Conservation (phyloP, 257 asterid species). For the Jasminum sambac region DNA sequence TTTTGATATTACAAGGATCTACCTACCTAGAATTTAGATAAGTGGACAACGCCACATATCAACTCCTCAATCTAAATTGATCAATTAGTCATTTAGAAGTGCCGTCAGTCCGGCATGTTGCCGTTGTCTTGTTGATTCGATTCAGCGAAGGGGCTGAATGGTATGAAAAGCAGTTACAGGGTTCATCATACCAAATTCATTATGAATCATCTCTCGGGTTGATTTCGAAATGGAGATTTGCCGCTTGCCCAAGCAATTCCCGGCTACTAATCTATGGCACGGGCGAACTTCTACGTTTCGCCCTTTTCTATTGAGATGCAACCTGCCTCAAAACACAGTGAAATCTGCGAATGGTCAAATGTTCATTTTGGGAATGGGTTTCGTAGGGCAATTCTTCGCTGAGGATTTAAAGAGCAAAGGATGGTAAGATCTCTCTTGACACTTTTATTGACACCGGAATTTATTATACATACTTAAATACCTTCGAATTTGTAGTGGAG, state of each 20-base stretch:
- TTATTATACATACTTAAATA: too few relatives aligned
- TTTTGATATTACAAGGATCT: too few relatives aligned
- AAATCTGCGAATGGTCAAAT: slow-evolving; percentile 40
- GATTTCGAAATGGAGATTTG: slow-evolving; percentile 36
- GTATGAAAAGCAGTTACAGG: neutral
- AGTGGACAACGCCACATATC: too few relatives aligned
- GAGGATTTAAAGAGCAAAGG: slow-evolving; percentile 60
- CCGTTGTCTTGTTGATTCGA: too few relatives aligned
- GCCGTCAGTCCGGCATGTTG: too few relatives aligned
- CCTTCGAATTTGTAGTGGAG: neutral
- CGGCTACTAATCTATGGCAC: slow-evolving; percentile 35
- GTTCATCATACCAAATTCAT: neutral
- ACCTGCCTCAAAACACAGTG: slow-evolving; percentile 21
- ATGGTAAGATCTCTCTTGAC: slow-evolving; percentile 44
- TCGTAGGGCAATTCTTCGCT: slow-evolving; percentile 76
- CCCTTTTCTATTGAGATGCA: slow-evolving; percentile 31
- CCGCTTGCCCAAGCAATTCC: slow-evolving; percentile 27
- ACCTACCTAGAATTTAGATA: too few relatives aligned
- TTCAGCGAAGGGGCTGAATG: neutral
- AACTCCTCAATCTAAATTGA: too few relatives aligned
- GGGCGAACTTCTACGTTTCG: slow-evolving; percentile 23
- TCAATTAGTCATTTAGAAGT: too few relatives aligned
- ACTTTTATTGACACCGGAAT: neutral
- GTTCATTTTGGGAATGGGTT: slow-evolving; percentile 93
- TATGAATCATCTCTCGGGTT: neutral